These are phyloP conservation scores for Cryphonectria nitschkei DNA, from an alignment of 2,329 filamentous ascomycete species.

Conservation along the genomic window DNA sequence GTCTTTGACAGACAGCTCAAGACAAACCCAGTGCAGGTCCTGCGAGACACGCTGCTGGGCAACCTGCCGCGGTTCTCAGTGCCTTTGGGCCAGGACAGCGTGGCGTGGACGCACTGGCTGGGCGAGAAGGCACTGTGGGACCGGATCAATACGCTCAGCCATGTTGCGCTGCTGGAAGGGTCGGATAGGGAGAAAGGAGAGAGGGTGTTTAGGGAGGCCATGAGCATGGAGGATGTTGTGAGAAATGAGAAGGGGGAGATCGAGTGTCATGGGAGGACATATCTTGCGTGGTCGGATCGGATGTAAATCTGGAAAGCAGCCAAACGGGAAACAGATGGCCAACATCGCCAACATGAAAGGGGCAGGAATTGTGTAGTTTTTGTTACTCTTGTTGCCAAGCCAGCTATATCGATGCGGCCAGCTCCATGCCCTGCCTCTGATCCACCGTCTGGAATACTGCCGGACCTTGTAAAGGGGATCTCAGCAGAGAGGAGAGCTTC, in stretches of 20 bases:
- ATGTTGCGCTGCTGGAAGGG: conserved; percentile 63
- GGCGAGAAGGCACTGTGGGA: conserved; percentile 64
- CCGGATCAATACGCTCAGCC: conserved; percentile 68
- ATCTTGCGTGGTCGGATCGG: conserved; percentile 64
- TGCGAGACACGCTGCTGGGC: conserved; percentile 46
- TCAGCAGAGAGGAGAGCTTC: neutral
- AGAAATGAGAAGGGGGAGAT: conserved; percentile 66
- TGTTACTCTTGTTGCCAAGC: neutral
- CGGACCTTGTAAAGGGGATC: neutral
- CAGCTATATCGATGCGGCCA: conserved; percentile 2
- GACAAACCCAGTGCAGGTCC: conserved; percentile 54
- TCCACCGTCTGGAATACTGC: conserved; percentile 29
- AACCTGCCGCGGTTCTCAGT: conserved; percentile 58
- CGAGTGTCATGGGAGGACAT: conserved; percentile 65
- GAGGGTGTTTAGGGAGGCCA: conserved; percentile 55
- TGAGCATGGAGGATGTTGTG: conserved; percentile 57
- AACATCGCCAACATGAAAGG: neutral
- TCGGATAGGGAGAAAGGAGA: conserved; percentile 53
- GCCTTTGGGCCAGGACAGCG: conserved; percentile 60
- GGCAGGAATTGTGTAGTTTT: neutral
- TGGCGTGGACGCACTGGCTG: conserved; percentile 63
- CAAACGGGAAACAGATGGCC: neutral
- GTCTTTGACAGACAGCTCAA: conserved; percentile 65
- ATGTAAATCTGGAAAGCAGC: conserved; percentile 37
- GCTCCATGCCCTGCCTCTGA: neutral